Base-by-base conservation (phyloP, 768 basidiomycete species). In the Coprinellus aureogranulatus region DNA sequence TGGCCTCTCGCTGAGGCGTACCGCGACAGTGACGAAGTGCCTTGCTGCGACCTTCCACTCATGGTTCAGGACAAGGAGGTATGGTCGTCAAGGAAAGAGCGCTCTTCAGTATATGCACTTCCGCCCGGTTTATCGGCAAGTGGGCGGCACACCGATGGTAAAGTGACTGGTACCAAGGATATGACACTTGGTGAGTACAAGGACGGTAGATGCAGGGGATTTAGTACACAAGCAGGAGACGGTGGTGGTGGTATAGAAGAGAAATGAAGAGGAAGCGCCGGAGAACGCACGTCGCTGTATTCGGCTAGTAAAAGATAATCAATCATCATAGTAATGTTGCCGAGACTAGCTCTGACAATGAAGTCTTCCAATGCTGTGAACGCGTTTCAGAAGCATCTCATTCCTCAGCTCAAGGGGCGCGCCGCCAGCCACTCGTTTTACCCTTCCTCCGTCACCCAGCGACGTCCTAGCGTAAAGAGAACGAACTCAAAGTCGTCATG, bases 11-110 rank as follows among this genome's bases (percentile, higher is more conserved):
- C 72, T 26, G 82, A 75, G 25, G 82, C 82, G 68, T 81, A 89
- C 69, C 76, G 81, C 46, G 86, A 80, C 42, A 90, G 77, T 16
- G 89, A 90, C 4, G 89, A 85, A 1, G 85, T 84, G 44, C 88
- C 90, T 62, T 86, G 72, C 77, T 86, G 87, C 63, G 85, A 77
- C 65, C 84, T 78, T 52, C 83, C 79, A 72, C 85, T 77, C 87
- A 89, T 89, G 28, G 52, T 47, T 20, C 27, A 3, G 20, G 31
- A 30, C 11, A 23, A 25, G 34, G 14, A 25, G 37, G 11, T 28
- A 31, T 14, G n/a, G 50, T 52, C 22, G 50, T 52, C 50, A 52
- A 52, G 34, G 34, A 34, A 34, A 34, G 50, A 28, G 50, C 50
- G 50, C 50, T 52, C 31, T 22, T 8, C 20, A 44, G 41, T 18